A percentile compares a stretch with the other conserved stretches of the same genome.
phyloP scores from a whole-genome alignment of 768 basidiomycete species.

The Rhizopogon salebrosus region DNA sequence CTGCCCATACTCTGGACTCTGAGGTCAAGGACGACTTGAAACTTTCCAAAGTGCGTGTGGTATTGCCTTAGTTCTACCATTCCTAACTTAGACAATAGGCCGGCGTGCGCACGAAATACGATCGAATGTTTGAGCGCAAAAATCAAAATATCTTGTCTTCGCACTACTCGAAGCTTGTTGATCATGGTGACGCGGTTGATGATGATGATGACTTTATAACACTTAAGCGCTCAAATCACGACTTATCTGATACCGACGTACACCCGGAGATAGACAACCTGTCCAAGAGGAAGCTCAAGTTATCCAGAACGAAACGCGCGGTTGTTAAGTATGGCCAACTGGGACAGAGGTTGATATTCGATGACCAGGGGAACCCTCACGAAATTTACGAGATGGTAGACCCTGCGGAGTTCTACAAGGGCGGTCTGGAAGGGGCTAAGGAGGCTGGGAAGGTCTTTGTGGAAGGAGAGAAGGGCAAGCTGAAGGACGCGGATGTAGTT shows the following conservation, averaged over 20 bases:
- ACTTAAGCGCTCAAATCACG: conserved; percentile 88
- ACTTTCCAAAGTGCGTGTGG: conserved; percentile 37
- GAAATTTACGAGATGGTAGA: conserved; percentile 80
- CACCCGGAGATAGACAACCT: conserved; percentile 41
- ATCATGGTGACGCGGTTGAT: conserved; percentile 46
- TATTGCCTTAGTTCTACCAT: background rate
- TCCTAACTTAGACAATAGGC: conserved; percentile 18
- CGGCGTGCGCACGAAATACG: conserved; percentile 84
- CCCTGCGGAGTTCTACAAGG: conserved; percentile 66
- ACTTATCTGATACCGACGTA: conserved; percentile 36
- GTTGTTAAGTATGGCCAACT: conserved; percentile 54
- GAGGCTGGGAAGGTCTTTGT: conserved; percentile 68
- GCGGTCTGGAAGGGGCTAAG: conserved; percentile 58
- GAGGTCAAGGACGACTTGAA: conserved; percentile 17
- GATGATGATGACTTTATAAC: conserved; percentile 86
- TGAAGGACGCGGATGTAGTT: conserved; percentile 61
- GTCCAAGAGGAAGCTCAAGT: conserved; percentile 85
- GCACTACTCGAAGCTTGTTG: conserved; percentile 86
- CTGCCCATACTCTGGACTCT: background rate
- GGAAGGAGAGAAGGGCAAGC: conserved; percentile 64
- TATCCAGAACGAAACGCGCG: conserved; percentile 69
- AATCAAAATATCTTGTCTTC: conserved; percentile 90
- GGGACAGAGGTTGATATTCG: conserved; percentile 79
- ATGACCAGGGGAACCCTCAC: conserved; percentile 79
- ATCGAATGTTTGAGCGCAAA: conserved; percentile 95